These are phyloP conservation scores for Trichoderma polysporum DNA, from an alignment of 2,329 filamentous ascomycete species.

Conservation along the genomic window DNA sequence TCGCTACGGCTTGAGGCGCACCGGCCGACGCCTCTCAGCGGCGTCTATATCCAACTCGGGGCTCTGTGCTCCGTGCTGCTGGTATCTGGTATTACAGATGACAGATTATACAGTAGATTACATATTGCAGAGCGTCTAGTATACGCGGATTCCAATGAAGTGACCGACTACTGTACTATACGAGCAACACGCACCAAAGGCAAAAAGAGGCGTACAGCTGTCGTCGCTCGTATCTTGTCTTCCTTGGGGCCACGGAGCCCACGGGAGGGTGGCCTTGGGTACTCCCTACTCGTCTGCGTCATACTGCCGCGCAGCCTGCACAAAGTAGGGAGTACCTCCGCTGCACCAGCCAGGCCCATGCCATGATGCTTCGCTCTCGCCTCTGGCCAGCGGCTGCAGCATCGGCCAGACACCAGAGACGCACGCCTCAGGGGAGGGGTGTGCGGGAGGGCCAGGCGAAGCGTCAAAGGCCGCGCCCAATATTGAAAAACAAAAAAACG, in stretches of 20 bases:
- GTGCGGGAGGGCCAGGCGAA: not conserved
- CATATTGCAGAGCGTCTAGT: not conserved
- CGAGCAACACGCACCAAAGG: not conserved
- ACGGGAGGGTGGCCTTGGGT: conserved; percentile 3
- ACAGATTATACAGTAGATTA: not conserved
- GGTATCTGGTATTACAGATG: not conserved
- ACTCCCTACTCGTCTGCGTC: conserved; percentile 17
- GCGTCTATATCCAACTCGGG: not conserved
- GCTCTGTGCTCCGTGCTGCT: conserved; percentile 1
- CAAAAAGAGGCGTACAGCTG: not conserved
- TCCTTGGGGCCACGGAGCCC: conserved; percentile 13
- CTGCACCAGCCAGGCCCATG: not conserved
- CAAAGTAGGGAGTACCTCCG: conserved; percentile 16
- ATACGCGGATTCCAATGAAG: not conserved
- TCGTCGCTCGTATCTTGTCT: too few species aligned
- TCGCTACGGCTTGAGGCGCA: not conserved
- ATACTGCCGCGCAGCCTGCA: conserved; percentile 7
- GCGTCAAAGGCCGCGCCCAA: not conserved
- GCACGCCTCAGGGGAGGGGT: conserved; percentile 1
- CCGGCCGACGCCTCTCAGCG: conserved; percentile 17
- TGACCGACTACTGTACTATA: not conserved
- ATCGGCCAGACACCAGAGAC: not conserved
- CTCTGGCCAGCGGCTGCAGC: not conserved
- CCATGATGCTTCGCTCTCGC: not conserved
- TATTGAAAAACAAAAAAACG: conserved; percentile 15